Conservation (phyloP, 257 asterid species). For the Scutellaria baicalensis region DNA sequence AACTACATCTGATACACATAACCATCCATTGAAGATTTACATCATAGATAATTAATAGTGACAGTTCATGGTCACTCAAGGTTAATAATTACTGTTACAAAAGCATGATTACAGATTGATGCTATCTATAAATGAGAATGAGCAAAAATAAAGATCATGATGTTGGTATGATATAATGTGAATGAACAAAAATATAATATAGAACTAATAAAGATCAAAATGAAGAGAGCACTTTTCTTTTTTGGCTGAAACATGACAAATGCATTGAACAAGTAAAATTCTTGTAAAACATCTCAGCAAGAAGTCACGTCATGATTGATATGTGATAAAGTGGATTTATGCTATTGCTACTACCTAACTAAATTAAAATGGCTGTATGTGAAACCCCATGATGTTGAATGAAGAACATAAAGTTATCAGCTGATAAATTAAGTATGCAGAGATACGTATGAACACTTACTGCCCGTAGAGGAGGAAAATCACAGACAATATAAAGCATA, state of each 20-base stretch:
- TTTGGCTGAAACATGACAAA: neutral
- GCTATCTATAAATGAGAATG: neutral
- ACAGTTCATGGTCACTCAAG: neutral
- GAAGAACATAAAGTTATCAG: neutral
- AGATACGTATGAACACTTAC: constrained; percentile 27
- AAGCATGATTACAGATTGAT: neutral
- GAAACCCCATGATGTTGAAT: constrained; percentile 5
- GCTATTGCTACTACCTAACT: neutral
- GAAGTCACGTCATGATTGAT: neutral
- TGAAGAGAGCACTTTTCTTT: neutral
- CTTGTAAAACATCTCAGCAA: neutral
- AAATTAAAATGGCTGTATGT: neutral
- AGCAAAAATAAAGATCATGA: neutral
- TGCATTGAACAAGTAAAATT: neutral
- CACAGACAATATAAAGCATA: constrained; percentile 37
- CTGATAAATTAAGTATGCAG: neutral
- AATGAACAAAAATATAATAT: neutral
- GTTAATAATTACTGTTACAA: neutral
- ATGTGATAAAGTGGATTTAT: neutral
- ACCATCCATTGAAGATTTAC: neutral
- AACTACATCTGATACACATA: neutral
- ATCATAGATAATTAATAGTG: neutral
- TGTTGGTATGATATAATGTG: neutral
- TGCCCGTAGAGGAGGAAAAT: constrained; percentile 45
- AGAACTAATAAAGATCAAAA: neutral